Evolutionary conservation across 805 yeast genomes (phyloP).

Genomic region (Cyberlindnera subsufficiens): DNA sequence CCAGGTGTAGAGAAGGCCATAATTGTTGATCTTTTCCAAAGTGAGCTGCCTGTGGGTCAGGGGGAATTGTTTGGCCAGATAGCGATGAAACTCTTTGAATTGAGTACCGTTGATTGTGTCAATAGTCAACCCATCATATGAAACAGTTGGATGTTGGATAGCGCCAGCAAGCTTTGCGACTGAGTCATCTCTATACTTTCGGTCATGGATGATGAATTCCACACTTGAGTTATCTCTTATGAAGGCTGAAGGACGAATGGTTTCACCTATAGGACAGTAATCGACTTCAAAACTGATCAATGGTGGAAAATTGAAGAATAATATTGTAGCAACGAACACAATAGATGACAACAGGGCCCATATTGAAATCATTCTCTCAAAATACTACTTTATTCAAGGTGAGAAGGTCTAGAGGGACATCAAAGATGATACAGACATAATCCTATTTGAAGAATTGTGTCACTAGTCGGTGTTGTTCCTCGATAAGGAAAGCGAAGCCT

Average conservation of each 20-base stretch:
- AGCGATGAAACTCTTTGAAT: conserved; percentile 39
- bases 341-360: no score
- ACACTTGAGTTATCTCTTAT: conserved; percentile 21
- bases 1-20: conserved; percentile 61
- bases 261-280: not conserved
- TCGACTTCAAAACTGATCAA: not conserved
- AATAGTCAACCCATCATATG: conserved; percentile 16
- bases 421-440: no score
- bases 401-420: no score
- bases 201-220: conserved; percentile 29
- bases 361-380: no score
- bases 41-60: conserved; percentile 37
- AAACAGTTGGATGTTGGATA: conserved; percentile 42
- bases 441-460: no score
- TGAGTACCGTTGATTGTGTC: conserved; percentile 28
- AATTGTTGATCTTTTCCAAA: conserved; percentile 50
- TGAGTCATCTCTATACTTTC: conserved; percentile 28
- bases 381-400: no score
- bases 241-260: conserved; percentile 8
- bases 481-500: no score
- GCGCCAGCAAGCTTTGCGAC: conserved; percentile 41
- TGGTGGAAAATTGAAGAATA: not conserved
- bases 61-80: conserved; percentile 51
- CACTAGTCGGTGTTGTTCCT: no score
- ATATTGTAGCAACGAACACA: no score